These are phyloP conservation scores for Podospora pseudopauciseta DNA, from an alignment of 495 filamentous ascomycete genomes.

Conservation along the genomic window DNA sequence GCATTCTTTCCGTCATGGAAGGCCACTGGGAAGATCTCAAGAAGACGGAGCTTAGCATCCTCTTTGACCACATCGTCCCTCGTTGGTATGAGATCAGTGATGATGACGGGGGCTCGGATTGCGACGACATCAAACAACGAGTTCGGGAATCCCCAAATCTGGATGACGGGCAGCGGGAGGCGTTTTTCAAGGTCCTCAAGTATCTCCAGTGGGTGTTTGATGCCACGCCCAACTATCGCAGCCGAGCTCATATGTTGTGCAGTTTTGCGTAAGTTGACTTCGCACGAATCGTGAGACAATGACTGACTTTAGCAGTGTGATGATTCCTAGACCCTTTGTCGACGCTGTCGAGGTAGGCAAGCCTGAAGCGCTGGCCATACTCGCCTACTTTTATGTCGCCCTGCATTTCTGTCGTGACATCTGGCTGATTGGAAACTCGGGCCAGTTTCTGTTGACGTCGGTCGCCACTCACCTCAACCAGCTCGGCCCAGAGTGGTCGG, in stretches of 20 bases:
- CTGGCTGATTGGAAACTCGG: slow-evolving; percentile 28
- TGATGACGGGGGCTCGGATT: slow-evolving; percentile 27
- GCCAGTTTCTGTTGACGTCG: slow-evolving; percentile 24
- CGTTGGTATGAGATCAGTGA: slow-evolving; percentile 14
- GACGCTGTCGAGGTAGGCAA: slow-evolving; percentile 22
- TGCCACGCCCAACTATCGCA: slow-evolving; percentile 6
- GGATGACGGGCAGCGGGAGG: slow-evolving; percentile 11
- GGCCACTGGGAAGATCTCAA: slow-evolving; percentile 26
- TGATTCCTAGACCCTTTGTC: slow-evolving; percentile 24
- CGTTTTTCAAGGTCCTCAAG: slow-evolving; percentile 18
- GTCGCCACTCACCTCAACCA: slow-evolving; percentile 22
- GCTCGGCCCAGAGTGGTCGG: slow-evolving; percentile 28
- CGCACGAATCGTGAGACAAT: not conserved
- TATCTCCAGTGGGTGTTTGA: slow-evolving; percentile 30
- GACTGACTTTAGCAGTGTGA: not conserved
- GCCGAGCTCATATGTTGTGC: slow-evolving; percentile 20
- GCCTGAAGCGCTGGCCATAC: slow-evolving; percentile 30
- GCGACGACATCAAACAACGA: slow-evolving; percentile 23
- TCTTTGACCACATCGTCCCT: slow-evolving; percentile 22
- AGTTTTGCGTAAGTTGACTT: slow-evolving; percentile 16
- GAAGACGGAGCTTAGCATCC: slow-evolving; percentile 23
- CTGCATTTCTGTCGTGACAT: slow-evolving; percentile 23
- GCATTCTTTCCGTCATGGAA: slow-evolving; percentile 34
- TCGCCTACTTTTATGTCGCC: slow-evolving; percentile 33
- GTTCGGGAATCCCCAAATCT: slow-evolving; percentile 10